Conservation (phyloP, 2,329 filamentous ascomycete species). For the Aspergillus tubingensis region DNA sequence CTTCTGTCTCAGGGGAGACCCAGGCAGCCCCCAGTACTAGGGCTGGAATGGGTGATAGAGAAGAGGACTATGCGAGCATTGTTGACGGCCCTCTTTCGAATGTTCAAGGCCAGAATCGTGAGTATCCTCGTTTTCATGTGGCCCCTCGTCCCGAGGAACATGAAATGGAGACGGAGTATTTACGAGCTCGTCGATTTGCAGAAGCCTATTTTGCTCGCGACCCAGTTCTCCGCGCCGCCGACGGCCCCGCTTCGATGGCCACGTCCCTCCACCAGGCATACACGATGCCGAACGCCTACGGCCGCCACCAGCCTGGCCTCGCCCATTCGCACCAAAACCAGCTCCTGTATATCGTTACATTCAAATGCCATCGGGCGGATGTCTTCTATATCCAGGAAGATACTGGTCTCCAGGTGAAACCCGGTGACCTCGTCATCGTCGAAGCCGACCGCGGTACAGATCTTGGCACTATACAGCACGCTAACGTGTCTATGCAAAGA, state of each 20-base stretch:
- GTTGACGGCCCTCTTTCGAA: conserved; percentile 38
- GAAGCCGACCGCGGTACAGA: conserved; percentile 97
- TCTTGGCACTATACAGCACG: conserved; percentile 85
- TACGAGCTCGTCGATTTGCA: conserved; percentile 43
- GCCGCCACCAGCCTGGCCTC: conserved; percentile 40
- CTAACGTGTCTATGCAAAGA: conserved; percentile 82
- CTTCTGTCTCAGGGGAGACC: conserved; percentile 43
- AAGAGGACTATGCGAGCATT: conserved; percentile 41
- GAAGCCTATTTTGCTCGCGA: conserved; percentile 49
- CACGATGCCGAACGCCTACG: conserved; percentile 40
- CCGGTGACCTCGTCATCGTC: conserved; percentile 92
- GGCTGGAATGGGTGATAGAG: conserved; percentile 34
- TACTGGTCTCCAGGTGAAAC: conserved; percentile 85
- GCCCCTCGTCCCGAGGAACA: conserved; percentile 33
- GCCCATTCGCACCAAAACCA: conserved; percentile 45
- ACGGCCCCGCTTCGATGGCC: conserved; percentile 37
- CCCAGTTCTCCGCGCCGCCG: conserved; percentile 35
- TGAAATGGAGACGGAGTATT: conserved; percentile 40
- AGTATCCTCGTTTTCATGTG: conserved; percentile 43
- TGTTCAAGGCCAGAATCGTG: conserved; percentile 45
- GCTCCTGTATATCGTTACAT: conserved; percentile 76
- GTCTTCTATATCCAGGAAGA: conserved; percentile 97
- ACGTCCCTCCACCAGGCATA: conserved; percentile 44
- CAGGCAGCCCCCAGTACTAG: conserved; percentile 25
- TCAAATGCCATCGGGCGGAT: conserved; percentile 94